phyloP scores from a whole-genome alignment of 2,329 filamentous ascomycete species.

The Microsporum ferrugineum region DNA sequence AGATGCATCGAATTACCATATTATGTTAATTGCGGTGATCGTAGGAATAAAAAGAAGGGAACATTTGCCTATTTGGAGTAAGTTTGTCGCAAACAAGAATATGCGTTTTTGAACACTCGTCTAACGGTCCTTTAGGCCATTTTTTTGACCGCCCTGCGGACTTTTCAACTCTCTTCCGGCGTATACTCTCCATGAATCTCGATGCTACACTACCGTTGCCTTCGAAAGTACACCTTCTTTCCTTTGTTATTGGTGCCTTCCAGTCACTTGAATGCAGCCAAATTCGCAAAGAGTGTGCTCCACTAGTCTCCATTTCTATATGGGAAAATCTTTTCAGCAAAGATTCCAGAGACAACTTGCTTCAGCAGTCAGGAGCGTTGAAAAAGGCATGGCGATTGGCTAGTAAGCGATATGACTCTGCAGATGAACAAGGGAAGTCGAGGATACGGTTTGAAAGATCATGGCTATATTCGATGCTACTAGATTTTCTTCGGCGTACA shows the following conservation, averaged over 20 bases:
- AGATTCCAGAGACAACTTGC: slow-evolving; percentile 55
- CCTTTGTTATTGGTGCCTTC: slow-evolving; percentile 82
- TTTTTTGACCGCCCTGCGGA: slow-evolving; percentile 67
- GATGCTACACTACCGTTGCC: slow-evolving; percentile 54
- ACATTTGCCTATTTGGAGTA: slow-evolving; percentile 76
- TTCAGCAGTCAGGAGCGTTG: slow-evolving; percentile 62
- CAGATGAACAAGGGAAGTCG: slow-evolving; percentile 66
- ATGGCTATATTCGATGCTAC: slow-evolving; percentile 77
- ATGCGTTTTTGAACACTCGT: slow-evolving; percentile 8
- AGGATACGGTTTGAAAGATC: slow-evolving; percentile 80
- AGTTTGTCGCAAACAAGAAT: slow-evolving; percentile 1
- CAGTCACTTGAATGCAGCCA: slow-evolving; percentile 82
- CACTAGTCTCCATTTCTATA: slow-evolving; percentile 83
- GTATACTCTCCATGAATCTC: slow-evolving; percentile 75
- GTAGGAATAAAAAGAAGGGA: slow-evolving; percentile 82
- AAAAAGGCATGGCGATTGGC: slow-evolving; percentile 86
- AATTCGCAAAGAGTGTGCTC: slow-evolving; percentile 91
- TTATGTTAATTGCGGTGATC: slow-evolving; percentile 74
- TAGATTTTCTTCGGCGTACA: slow-evolving; percentile 69
- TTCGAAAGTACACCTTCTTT: slow-evolving; percentile 71
- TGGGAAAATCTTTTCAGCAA: slow-evolving; percentile 89
- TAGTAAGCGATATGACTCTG: slow-evolving; percentile 73
- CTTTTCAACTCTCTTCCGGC: slow-evolving; percentile 81
- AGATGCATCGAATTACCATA: slow-evolving; percentile 81
- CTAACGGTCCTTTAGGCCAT: slow-evolving; percentile 44